Evolutionary conservation across 129 eudicot species (phyloP), one percentile per base, ranked within the genome.

Genomic region (Chrysanthemum seticuspe): DNA sequence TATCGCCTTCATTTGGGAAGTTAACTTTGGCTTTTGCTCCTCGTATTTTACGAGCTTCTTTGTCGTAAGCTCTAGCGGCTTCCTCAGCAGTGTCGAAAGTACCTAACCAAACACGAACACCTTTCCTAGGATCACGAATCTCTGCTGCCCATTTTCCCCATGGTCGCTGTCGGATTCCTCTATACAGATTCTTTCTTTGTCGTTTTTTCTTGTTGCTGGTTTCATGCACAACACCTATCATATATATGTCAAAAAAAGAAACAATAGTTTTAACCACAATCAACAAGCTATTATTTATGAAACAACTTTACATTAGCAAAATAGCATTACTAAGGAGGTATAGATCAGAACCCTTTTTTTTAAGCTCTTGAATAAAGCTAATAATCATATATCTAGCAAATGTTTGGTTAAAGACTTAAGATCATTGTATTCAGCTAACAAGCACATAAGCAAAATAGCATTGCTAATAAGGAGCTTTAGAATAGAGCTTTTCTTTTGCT

Each of bases 101-200:
- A 11, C 98, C 98, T 3, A 93, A 60, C 98, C 98, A 93, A 52
- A 93, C 97, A 75, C 98, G 68, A 45, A 89, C 98, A 3, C 98
- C 98, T 83, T 93, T 93, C 40, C 96, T 73, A 13, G 98, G 98
- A 74, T 93, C 97, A 45, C 98, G 92, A 27, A 93, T 93, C 78
- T 93, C 98, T 7, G 98, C 97, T 0, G 98, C 98, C 97, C 96
- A 93, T 93, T 93, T 93, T 0, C 98, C 98, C 96, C 98, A 90
- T 3, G 96, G 96, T 9, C 98, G 86, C 73, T 93, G 98, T 81
- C 98, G 62, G 68, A 93, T 93, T 61, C 98, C 98, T 58, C 98
- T 80, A 85, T 85, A 93, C 58, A 89, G 72, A 23, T 88, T 93
- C 72, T 93, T 93, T 77, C 97, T 79, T 81, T 85, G 87, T 77